Evolutionary conservation across 2,329 filamentous ascomycete genomes (phyloP).

Genomic region (Penicillium aurantiogriseum): DNA sequence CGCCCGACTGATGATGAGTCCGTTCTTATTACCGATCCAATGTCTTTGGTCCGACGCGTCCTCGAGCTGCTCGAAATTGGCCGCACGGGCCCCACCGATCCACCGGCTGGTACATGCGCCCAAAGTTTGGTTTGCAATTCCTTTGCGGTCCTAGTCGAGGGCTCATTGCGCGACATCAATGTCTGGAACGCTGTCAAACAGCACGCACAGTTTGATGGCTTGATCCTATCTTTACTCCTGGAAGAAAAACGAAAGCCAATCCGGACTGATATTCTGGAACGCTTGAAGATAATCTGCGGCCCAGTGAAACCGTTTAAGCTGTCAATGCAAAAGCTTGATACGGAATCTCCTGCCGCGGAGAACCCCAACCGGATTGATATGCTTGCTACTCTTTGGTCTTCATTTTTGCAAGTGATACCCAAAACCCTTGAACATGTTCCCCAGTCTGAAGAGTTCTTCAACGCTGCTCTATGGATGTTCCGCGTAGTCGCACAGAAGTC

Average conservation of each 20-base stretch:
- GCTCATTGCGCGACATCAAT: conserved; percentile 46
- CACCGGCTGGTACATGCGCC: conserved; percentile 17
- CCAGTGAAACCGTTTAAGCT: conserved; percentile 33
- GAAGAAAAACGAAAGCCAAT: conserved; percentile 43
- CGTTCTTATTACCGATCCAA: conserved; percentile 35
- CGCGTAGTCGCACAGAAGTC: conserved; percentile 42
- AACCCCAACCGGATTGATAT: conserved; percentile 38
- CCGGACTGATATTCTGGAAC: conserved; percentile 41
- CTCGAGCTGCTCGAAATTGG: conserved; percentile 37
- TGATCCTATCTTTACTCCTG: conserved; percentile 46
- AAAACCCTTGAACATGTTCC: conserved; percentile 37
- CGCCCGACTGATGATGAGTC: conserved; percentile 22
- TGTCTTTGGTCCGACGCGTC: conserved; percentile 36
- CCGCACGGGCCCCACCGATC: conserved; percentile 14
- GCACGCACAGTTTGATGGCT: conserved; percentile 35
- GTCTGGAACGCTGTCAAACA: conserved; percentile 48
- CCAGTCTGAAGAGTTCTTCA: conserved; percentile 48
- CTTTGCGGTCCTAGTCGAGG: conserved; percentile 51
- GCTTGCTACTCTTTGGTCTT: conserved; percentile 47
- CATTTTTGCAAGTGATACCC: conserved; percentile 43
- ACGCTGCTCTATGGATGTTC: conserved; percentile 45
- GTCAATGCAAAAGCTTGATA: conserved; percentile 15
- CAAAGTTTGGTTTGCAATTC: conserved; percentile 43
- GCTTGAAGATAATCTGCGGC: conserved; percentile 40
- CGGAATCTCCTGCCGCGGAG: conserved; percentile 24